Percentiles rank a stretch among this genome's conserved stretches.
Conservation (phyloP, 2,329 filamentous ascomycete species). For the Colletotrichum coccodes region DNA sequence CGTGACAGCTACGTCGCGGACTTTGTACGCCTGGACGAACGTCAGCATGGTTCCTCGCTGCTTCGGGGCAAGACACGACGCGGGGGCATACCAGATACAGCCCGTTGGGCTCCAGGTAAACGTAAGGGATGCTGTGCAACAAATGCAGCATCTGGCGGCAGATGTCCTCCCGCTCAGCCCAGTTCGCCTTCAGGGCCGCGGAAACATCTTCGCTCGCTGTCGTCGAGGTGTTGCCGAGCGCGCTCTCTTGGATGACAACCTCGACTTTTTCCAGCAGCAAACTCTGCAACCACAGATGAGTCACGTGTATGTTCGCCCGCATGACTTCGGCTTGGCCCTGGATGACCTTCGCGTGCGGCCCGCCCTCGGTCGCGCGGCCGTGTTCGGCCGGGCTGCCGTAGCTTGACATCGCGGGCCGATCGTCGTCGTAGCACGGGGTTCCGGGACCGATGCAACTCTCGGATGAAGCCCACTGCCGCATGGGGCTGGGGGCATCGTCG, state of each 20-base stretch:
- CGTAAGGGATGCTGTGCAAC: slow-evolving; percentile 43
- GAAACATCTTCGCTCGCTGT: not conserved
- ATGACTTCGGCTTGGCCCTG: slow-evolving; percentile 39
- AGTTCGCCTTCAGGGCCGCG: slow-evolving; percentile 35
- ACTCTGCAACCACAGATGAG: slow-evolving; percentile 50
- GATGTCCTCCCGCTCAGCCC: slow-evolving; percentile 47
- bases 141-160: slow-evolving; percentile 48
- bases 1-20: slow-evolving; percentile 46
- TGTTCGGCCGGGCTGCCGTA: slow-evolving; percentile 6
- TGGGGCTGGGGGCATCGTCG: slow-evolving; percentile 39
- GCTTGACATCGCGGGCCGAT: slow-evolving; percentile 3
- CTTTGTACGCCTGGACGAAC: slow-evolving; percentile 41
- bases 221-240: slow-evolving; percentile 8
- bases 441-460: not conserved
- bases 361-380: not conserved
- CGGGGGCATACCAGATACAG: slow-evolving; percentile 41
- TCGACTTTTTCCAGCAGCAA: slow-evolving; percentile 47
- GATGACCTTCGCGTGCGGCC: not conserved
- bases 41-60: not conserved
- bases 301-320: slow-evolving; percentile 47
- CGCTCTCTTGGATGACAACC: slow-evolving; percentile 33
- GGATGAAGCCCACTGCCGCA: slow-evolving; percentile 37
- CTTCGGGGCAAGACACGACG: not conserved
- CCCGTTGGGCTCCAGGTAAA: slow-evolving; percentile 46
- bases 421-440: not conserved